phyloP scores from a whole-genome alignment of 208 protist genomes.

The Leishmania martiniquensis region DNA sequence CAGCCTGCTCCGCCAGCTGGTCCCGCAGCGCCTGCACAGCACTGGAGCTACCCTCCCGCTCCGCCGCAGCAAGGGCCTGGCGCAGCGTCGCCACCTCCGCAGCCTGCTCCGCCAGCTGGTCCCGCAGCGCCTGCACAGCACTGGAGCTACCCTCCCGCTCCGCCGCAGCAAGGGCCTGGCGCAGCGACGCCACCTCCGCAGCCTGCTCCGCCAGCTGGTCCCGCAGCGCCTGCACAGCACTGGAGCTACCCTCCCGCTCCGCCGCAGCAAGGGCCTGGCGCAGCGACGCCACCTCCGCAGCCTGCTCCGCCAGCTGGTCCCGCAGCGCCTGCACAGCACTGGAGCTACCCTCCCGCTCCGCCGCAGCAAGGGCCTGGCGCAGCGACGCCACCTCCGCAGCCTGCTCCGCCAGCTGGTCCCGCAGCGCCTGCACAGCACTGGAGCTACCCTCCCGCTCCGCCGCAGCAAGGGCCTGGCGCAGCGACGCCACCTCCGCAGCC shows the following conservation, averaged over 20 bases:
- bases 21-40: background rate
- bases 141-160: background rate
- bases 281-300: background rate
- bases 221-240: constrained; percentile 1
- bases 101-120: background rate
- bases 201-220: background rate
- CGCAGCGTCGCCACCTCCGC: background rate
- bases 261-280: background rate
- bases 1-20: background rate
- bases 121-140: background rate
- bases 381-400: too few relatives aligned
- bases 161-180: background rate
- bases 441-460: background rate
- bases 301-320: background rate
- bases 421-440: too few relatives aligned
- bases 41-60: background rate
- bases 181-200: background rate
- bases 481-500: background rate
- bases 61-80: background rate
- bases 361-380: too few relatives aligned
- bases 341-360: background rate
- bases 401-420: too few relatives aligned
- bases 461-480: background rate
- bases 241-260: background rate
- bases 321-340: background rate